phyloP scores from a whole-genome alignment of 805 yeast species.

The Wickerhamomyces chambardii region DNA sequence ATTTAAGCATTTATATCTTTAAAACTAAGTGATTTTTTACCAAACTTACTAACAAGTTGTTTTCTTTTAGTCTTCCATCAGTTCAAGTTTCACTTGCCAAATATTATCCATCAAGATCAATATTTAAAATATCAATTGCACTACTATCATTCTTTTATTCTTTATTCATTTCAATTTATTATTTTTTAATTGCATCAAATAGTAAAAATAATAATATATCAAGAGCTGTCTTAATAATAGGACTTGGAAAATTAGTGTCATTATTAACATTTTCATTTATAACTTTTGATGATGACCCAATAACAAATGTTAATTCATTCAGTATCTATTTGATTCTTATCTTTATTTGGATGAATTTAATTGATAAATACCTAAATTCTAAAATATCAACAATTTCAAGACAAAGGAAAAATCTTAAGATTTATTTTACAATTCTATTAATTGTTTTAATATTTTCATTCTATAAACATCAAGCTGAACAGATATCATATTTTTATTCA shows the following conservation, averaged over 20 bases:
- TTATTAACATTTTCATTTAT: conserved; percentile 5
- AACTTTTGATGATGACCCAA: conserved; percentile 5
- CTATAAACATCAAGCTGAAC: conserved; percentile 11
- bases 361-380: conserved; percentile 1
- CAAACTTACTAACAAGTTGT: neutral
- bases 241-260: conserved; percentile 1
- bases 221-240: neutral
- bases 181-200: neutral
- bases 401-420: conserved; percentile 1
- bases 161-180: neutral
- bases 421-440: neutral
- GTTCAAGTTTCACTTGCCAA: conserved; percentile 6
- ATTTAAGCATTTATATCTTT: too few species aligned
- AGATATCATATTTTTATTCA: conserved; percentile 6
- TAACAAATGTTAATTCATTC: conserved; percentile 3
- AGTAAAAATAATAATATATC: neutral
- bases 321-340: conserved; percentile 4
- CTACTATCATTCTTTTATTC: conserved; percentile 5
- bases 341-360: conserved; percentile 4
- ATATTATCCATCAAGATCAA: conserved; percentile 8
- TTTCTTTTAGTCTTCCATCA: conserved; percentile 6
- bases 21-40: too few species aligned
- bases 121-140: conserved; percentile 8
- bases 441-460: conserved; percentile 2
- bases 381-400: neutral